phyloP scores from a whole-genome alignment of 78 protist genomes.

The Dictyostelium purpureum region DNA sequence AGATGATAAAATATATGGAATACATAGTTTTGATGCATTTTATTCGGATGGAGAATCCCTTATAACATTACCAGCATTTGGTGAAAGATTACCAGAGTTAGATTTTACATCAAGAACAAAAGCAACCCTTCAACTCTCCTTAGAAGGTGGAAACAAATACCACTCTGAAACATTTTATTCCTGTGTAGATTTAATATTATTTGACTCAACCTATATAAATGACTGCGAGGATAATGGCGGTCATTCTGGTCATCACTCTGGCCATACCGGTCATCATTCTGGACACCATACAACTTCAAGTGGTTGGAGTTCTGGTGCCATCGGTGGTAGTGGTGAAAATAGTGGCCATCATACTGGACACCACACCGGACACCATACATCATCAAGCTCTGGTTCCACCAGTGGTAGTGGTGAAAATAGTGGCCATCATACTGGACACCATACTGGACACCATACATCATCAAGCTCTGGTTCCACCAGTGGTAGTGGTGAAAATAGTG shows the following conservation, averaged over 20 bases:
- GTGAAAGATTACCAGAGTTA: not conserved
- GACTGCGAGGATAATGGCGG: not conserved
- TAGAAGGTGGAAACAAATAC: not conserved
- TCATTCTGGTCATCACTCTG: no score
- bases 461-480: no score
- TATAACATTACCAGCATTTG: not conserved
- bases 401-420: not conserved
- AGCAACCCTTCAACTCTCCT: not conserved
- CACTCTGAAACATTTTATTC: not conserved
- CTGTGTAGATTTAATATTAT: not conserved
- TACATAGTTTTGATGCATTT: not conserved
- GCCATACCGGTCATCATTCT: no score
- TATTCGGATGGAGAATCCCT: not conserved
- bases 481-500: not conserved
- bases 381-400: not conserved
- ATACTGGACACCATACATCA: no score
- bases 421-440: no score
- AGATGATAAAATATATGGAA: not conserved
- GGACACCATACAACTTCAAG: no score
- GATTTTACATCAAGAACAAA: not conserved
- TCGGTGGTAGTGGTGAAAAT: not conserved
- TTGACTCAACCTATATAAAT: not conserved
- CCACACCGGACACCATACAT: no score
- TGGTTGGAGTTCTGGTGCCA: no score
- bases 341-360: no score